Conservation (phyloP, 169 alveolate species). For the Toxoplasma gondii region DNA sequence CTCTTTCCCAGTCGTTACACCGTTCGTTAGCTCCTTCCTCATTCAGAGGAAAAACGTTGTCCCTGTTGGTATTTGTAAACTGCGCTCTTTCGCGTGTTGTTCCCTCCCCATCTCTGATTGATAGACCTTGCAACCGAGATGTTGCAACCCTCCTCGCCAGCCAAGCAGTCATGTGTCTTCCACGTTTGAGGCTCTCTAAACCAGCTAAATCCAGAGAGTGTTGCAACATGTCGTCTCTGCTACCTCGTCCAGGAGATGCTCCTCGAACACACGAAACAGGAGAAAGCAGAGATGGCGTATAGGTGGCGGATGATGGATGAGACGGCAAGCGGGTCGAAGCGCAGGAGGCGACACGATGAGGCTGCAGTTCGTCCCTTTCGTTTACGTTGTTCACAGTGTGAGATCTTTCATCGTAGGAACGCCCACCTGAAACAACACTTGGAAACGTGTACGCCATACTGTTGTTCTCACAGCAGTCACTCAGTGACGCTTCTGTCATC, state of each 20-base stretch:
- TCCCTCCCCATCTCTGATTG: no score
- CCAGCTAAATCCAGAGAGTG: background rate
- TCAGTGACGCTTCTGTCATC: background rate
- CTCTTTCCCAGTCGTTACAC: no score
- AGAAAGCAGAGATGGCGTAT: constrained; percentile 10
- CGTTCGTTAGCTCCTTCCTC: no score
- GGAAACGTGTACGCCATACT: background rate
- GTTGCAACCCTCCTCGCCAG: background rate
- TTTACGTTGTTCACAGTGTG: no score
- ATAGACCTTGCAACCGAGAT: background rate
- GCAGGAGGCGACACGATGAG: background rate
- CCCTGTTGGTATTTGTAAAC: no score
- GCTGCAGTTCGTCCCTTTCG: background rate
- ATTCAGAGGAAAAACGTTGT: no score
- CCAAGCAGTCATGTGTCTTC: background rate
- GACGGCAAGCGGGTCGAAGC: constrained; percentile 2
- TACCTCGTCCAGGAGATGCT: background rate
- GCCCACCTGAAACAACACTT: background rate
- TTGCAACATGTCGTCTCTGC: background rate
- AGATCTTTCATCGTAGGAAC: background rate
- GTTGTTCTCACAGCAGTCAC: background rate
- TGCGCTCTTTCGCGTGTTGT: no score
- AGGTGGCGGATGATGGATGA: background rate
- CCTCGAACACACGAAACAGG: constrained; percentile 21
- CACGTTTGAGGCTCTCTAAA: background rate